phyloP scores from a whole-genome alignment of 306 rosid species.

The Lotus japonicus region DNA sequence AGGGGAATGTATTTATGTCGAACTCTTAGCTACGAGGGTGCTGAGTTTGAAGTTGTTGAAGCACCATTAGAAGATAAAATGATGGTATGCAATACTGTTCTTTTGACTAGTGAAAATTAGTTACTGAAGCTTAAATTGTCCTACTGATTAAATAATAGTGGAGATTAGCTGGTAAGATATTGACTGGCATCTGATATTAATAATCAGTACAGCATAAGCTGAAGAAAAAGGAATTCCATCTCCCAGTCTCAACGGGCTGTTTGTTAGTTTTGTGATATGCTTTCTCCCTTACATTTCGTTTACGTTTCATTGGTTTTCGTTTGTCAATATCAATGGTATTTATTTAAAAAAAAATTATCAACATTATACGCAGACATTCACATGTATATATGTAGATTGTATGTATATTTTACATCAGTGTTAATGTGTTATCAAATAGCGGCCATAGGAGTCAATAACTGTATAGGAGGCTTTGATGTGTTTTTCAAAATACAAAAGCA shows the following conservation, averaged over 20 bases:
- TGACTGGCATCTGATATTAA: slow-evolving; percentile 9
- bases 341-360: neutral
- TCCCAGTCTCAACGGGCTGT: neutral
- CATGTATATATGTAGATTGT: neutral
- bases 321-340: neutral
- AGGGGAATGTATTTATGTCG: slow-evolving; percentile 99
- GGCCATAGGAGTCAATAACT: no score
- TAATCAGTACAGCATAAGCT: neutral
- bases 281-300: neutral
- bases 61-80: slow-evolving; percentile 85
- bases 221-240: neutral
- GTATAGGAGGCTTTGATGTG: no score
- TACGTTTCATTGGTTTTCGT: slow-evolving; percentile 2
- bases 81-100: slow-evolving; percentile 60
- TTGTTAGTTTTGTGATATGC: slow-evolving; percentile 6
- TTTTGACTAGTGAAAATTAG: neutral
- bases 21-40: slow-evolving; percentile 90
- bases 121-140: neutral
- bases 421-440: no score
- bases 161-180: neutral
- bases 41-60: slow-evolving; percentile 85
- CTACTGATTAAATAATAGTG: neutral
- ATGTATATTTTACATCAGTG: neutral
- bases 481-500: no score
- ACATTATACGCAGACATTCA: neutral